A percentile compares a stretch with the other conserved stretches of the same genome.
phyloP scores from a whole-genome alignment of 805 yeast species.

The Pichia manshurica region DNA sequence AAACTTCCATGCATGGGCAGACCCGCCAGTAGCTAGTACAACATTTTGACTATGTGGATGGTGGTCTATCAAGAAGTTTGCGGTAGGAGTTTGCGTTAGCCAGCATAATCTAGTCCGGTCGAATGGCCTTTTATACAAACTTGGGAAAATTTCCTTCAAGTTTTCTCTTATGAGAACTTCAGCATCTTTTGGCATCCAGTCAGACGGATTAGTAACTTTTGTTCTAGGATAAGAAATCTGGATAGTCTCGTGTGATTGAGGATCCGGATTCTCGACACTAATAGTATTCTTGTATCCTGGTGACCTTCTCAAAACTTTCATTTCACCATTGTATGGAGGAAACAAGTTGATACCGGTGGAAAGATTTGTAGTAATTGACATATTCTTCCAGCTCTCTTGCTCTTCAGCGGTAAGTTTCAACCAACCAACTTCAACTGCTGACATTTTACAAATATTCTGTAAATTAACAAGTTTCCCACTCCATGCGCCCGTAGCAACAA shows the following conservation, averaged over 20 bases:
- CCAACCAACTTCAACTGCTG: constrained; percentile 27
- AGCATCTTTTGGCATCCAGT: constrained; percentile 27
- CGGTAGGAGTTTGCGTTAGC: constrained; percentile 24
- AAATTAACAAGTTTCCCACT: constrained; percentile 22
- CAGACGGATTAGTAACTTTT: constrained; percentile 16
- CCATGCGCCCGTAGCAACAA: constrained; percentile 28
- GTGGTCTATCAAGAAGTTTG: constrained; percentile 23
- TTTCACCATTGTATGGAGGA: constrained; percentile 26
- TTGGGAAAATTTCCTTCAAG: constrained; percentile 22
- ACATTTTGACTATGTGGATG: constrained; percentile 22
- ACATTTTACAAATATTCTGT: constrained; percentile 15
- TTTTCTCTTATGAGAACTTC: constrained; percentile 19
- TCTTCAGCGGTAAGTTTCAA: constrained; percentile 21
- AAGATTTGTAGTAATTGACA: constrained; percentile 26
- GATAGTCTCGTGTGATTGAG: constrained; percentile 6
- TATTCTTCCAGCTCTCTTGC: constrained; percentile 20
- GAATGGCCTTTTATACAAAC: constrained; percentile 21
- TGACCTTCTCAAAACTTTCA: constrained; percentile 24
- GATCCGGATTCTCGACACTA: constrained; percentile 18
- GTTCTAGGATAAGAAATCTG: constrained; percentile 24
- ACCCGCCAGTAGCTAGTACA: constrained; percentile 24
- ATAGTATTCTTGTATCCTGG: constrained; percentile 24
- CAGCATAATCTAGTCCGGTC: constrained; percentile 26
- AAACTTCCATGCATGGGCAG: constrained; percentile 28
- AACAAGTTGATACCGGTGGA: constrained; percentile 26